Evolutionary conservation across 306 rosid genomes (phyloP).

Genomic region (Purshia tridentata): DNA sequence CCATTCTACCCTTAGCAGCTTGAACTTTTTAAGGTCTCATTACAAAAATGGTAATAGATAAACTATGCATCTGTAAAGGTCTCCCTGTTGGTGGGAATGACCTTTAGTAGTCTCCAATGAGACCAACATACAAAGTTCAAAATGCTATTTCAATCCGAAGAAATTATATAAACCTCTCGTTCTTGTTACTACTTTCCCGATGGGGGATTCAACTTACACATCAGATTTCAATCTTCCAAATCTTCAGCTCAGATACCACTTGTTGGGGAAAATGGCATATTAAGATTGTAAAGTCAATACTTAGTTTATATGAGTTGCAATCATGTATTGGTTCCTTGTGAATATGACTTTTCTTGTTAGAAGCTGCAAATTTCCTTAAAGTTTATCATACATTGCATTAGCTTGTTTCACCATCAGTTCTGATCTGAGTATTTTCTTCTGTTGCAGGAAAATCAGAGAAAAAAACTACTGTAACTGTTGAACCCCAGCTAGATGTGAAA

Average conservation of each 20-base stretch:
- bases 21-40: background rate
- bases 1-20: constrained; percentile 13
- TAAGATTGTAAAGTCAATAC: background rate
- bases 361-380: background rate
- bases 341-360: background rate
- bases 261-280: background rate
- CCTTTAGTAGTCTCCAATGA: background rate
- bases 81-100: background rate
- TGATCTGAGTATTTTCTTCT: constrained; percentile 20
- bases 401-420: constrained; percentile 1
- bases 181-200: background rate
- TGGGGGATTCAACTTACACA: background rate
- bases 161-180: background rate
- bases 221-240: background rate
- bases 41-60: background rate
- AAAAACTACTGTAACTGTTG: constrained; percentile 37
- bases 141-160: background rate
- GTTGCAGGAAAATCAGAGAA: constrained; percentile 72
- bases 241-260: background rate
- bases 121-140: background rate
- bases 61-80: background rate
- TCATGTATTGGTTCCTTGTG: background rate
- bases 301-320: background rate
- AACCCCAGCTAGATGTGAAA: constrained; percentile 54
- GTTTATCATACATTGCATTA: background rate